A percentile compares a stretch with the other conserved stretches of the same genome.
Evolutionary conservation across 495 filamentous ascomycete genomes (phyloP).

Genomic region (Acidiella bohemica): DNA sequence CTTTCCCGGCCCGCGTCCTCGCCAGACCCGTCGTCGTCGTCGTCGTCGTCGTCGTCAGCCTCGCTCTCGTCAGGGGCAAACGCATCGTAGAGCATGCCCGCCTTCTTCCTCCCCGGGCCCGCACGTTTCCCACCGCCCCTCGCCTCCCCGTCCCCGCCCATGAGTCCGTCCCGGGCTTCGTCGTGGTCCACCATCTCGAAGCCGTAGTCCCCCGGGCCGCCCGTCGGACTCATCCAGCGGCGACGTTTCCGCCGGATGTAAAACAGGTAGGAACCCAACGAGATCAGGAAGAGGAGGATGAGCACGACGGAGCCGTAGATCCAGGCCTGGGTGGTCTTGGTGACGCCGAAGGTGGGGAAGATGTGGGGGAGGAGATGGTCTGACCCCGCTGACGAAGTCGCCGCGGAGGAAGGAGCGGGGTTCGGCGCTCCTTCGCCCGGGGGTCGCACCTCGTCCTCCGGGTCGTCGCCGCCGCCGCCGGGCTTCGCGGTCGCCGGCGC

Average conservation of each 20-base stretch:
- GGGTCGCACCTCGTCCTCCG: slow-evolving; percentile 1
- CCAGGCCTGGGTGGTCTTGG: slow-evolving; percentile 81
- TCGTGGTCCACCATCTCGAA: slow-evolving; percentile 85
- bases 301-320: slow-evolving; percentile 78
- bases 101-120: slow-evolving; percentile 40
- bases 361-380: slow-evolving; percentile 68
- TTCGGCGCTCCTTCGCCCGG: too few species aligned
- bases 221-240: slow-evolving; percentile 59
- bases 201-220: too few species aligned
- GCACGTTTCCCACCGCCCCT: slow-evolving; percentile 12
- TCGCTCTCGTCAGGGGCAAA: slow-evolving; percentile 62
- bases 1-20: too few species aligned
- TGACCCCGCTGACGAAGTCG: slow-evolving; percentile 8
- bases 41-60: slow-evolving; percentile 33
- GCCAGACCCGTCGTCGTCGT: slow-evolving; percentile 34
- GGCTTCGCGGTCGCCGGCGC: slow-evolving; percentile 16
- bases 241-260: slow-evolving; percentile 63
- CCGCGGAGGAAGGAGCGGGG: slow-evolving; percentile 1
- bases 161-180: slow-evolving; percentile 50
- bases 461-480: not conserved
- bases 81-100: slow-evolving; percentile 83
- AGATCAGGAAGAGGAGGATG: slow-evolving; percentile 72
- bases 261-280: slow-evolving; percentile 66
- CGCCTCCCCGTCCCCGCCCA: not conserved
- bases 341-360: slow-evolving; percentile 90